Conservation (phyloP, 73 alveolate genomes). For the Halteria grandinella region DNA sequence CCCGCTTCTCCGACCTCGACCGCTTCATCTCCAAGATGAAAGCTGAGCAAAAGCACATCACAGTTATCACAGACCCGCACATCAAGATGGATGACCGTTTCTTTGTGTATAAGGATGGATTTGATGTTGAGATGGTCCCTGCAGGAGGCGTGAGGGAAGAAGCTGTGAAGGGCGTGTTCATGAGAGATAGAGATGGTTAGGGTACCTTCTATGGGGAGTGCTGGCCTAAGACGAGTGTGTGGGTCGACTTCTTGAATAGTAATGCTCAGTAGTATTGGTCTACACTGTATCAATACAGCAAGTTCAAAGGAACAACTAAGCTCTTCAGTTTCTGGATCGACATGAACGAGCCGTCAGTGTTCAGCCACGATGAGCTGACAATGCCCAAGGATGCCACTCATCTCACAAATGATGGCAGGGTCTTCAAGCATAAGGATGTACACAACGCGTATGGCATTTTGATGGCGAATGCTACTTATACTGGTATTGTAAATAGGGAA, state of each 20-base stretch:
- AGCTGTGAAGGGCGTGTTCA: constrained; percentile 42
- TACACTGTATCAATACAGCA: constrained; percentile 48
- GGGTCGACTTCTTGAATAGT: constrained; percentile 80
- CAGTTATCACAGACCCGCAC: constrained; percentile 93
- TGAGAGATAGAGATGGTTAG: constrained; percentile 13
- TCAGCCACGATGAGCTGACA: constrained; percentile 82
- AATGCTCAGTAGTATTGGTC: constrained; percentile 82
- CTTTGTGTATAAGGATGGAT: constrained; percentile 60
- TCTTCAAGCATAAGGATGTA: constrained; percentile 85
- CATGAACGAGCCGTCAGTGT: constrained; percentile 95
- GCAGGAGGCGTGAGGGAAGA: constrained; percentile 39
- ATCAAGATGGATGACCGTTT: constrained; percentile 72
- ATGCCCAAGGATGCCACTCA: constrained; percentile 76
- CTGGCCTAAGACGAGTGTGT: constrained; percentile 85
- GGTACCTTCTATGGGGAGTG: constrained; percentile 77
- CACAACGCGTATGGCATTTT: constrained; percentile 91
- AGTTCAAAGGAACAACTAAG: constrained; percentile 15
- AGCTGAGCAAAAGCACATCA: constrained; percentile 69
- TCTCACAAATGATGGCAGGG: constrained; percentile 50
- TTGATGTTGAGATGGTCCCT: constrained; percentile 42
- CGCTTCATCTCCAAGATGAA: constrained; percentile 69
- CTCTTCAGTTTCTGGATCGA: constrained; percentile 81
- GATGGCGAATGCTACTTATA: constrained; percentile 76
- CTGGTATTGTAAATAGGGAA: constrained; percentile 75
- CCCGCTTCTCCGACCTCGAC: constrained; percentile 66